Evolutionary conservation across 78 protist species (phyloP).

Genomic region (Goniomonas avonlea): DNA sequence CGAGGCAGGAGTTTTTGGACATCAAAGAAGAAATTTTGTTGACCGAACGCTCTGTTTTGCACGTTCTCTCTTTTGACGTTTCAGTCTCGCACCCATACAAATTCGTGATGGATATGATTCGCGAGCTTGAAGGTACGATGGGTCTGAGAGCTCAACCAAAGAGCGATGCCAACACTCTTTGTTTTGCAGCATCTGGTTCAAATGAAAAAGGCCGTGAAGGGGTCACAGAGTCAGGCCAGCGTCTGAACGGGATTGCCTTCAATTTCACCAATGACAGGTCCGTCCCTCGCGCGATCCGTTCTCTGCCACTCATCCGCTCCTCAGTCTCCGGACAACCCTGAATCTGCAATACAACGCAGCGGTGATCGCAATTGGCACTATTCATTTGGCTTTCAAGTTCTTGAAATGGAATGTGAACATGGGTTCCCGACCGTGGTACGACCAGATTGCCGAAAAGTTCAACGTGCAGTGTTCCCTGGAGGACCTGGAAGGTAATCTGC

Average conservation of each 20-base stretch:
- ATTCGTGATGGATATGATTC: slow-evolving; percentile 10
- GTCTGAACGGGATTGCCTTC: background rate
- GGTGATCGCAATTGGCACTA: slow-evolving; percentile 46
- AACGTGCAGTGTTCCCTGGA: background rate
- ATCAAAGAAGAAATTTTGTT: slow-evolving; percentile 22
- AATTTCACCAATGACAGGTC: slow-evolving; percentile 60
- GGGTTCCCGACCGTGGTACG: background rate
- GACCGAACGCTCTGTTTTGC: slow-evolving; percentile 43
- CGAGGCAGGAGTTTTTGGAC: slow-evolving; percentile 20
- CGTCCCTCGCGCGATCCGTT: background rate
- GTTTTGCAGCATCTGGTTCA: background rate
- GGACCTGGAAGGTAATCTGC: no score
- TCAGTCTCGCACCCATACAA: slow-evolving; percentile 61
- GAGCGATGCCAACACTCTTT: background rate
- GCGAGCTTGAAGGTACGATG: background rate
- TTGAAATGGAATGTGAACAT: background rate
- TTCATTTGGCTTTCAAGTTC: slow-evolving; percentile 40
- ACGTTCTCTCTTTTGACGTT: slow-evolving; percentile 47
- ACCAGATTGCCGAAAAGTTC: background rate
- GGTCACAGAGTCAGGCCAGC: background rate
- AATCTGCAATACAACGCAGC: slow-evolving; percentile 58
- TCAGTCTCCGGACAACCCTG: slow-evolving; percentile 56
- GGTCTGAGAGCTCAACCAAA: background rate
- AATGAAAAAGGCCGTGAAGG: background rate
- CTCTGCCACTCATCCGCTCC: background rate